These are phyloP conservation scores for Dipteronia sinensis DNA, from an alignment of 345 rosid species.

Conservation along the genomic window DNA sequence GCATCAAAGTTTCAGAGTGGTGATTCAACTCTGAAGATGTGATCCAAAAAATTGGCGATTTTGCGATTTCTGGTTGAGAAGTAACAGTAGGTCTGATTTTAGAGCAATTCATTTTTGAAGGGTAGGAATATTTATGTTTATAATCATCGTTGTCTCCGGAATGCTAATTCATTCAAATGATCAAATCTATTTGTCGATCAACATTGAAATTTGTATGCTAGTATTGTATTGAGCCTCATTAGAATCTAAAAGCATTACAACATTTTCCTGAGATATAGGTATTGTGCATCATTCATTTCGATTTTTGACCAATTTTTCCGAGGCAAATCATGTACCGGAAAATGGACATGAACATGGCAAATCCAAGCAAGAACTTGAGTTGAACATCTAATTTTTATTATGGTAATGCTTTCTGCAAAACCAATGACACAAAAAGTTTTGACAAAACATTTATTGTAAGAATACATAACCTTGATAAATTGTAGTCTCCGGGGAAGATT, in stretches of 20 bases:
- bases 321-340: no score
- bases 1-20: neutral
- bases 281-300: neutral
- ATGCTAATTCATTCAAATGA: neutral
- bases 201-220: neutral
- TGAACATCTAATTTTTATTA: neutral
- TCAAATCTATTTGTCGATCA: neutral
- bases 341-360: neutral
- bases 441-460: constrained; percentile 20
- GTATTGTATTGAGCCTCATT: neutral
- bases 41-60: no score
- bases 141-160: neutral
- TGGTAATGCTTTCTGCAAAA: constrained; percentile 6
- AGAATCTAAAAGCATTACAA: neutral
- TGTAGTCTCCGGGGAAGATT: constrained; percentile 17
- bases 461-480: constrained; percentile 29
- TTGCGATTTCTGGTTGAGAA: neutral
- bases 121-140: neutral
- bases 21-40: no score
- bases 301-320: neutral
- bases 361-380: neutral
- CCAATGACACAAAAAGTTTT: constrained; percentile 17
- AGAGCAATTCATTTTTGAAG: neutral
- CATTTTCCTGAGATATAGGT: neutral
- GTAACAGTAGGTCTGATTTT: neutral